phyloP scores from a whole-genome alignment of 2,329 filamentous ascomycete species.

The Amylocarpus encephaloides region DNA sequence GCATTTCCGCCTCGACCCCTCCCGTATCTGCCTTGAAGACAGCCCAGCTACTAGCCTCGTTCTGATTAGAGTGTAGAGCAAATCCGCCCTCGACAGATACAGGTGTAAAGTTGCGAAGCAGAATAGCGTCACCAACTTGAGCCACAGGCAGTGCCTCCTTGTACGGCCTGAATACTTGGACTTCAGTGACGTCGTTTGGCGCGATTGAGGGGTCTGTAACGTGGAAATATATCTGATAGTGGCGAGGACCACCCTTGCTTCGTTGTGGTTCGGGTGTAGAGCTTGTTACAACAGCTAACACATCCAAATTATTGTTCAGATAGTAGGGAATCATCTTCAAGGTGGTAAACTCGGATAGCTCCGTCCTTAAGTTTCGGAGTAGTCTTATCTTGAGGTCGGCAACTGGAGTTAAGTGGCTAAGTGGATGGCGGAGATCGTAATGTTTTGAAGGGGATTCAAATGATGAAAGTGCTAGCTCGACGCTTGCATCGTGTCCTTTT shows the following conservation, averaged over 20 bases:
- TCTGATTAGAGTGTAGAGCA: constrained; percentile 42
- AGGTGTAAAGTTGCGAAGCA: constrained; percentile 51
- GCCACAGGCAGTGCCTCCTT: constrained; percentile 50
- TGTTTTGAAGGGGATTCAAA: constrained; percentile 23
- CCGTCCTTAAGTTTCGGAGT: constrained; percentile 27
- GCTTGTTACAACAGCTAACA: constrained; percentile 49
- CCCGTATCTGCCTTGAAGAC: constrained; percentile 48
- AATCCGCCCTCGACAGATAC: constrained; percentile 50
- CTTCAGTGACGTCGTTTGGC: constrained; percentile 44
- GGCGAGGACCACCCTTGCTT: constrained; percentile 50
- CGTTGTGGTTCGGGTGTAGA: constrained; percentile 45
- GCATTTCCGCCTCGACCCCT: constrained; percentile 41
- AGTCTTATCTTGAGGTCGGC: constrained; percentile 24
- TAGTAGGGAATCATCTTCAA: constrained; percentile 47
- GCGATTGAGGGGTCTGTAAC: constrained; percentile 51
- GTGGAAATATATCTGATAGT: constrained; percentile 53
- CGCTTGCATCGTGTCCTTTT: constrained; percentile 28
- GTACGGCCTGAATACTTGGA: constrained; percentile 53
- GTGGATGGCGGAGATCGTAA: constrained; percentile 15
- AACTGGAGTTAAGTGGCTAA: constrained; percentile 2
- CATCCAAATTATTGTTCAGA: constrained; percentile 44
- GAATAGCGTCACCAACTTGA: constrained; percentile 49
- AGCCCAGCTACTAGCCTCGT: constrained; percentile 54
- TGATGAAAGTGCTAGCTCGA: constrained; percentile 26
- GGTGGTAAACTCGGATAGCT: constrained; percentile 46